These are phyloP conservation scores for Solanum chilense DNA, from an alignment of 257 asterid species.

Conservation along the genomic window DNA sequence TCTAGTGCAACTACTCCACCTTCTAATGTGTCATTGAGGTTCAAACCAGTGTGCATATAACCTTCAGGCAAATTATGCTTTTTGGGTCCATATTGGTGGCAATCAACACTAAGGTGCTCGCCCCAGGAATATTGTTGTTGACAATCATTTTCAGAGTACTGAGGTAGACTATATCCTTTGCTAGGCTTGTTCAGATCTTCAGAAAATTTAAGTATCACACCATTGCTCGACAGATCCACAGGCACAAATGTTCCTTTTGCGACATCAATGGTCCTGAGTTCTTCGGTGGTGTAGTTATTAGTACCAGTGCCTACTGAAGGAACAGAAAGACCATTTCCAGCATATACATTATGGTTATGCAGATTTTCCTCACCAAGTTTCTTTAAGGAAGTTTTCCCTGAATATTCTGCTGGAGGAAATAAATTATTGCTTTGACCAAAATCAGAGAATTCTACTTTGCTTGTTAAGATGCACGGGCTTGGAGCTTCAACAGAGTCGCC, in stretches of 20 bases:
- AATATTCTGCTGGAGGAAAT: constrained; percentile 22
- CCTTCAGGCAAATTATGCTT: constrained; percentile 6
- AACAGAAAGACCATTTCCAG: constrained; percentile 12
- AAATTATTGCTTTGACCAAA: constrained; percentile 20
- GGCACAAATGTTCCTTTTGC: constrained; percentile 7
- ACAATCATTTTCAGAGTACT: constrained; percentile 15
- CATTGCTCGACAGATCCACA: constrained; percentile 11
- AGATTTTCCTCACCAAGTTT: constrained; percentile 18
- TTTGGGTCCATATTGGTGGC: not conserved
- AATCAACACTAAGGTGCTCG: constrained; percentile 23
- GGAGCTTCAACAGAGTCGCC: constrained; percentile 36
- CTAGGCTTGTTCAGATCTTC: constrained; percentile 19
- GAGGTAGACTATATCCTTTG: constrained; percentile 14
- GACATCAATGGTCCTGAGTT: constrained; percentile 14
- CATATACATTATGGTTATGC: constrained; percentile 14
- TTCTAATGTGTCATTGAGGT: constrained; percentile 36
- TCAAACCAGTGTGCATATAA: constrained; percentile 11
- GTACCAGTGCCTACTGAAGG: constrained; percentile 12
- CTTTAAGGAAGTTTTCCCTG: constrained; percentile 8
- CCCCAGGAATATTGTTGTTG: constrained; percentile 14
- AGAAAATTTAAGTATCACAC: constrained; percentile 18
- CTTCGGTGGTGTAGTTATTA: constrained; percentile 19
- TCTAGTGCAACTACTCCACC: constrained; percentile 62
- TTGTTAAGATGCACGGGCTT: constrained; percentile 9
- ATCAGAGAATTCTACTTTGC: constrained; percentile 19